A percentile compares a stretch with the other conserved stretches of the same genome.
Conservation (phyloP, 805 yeast species). For the Candida ortonii region DNA sequence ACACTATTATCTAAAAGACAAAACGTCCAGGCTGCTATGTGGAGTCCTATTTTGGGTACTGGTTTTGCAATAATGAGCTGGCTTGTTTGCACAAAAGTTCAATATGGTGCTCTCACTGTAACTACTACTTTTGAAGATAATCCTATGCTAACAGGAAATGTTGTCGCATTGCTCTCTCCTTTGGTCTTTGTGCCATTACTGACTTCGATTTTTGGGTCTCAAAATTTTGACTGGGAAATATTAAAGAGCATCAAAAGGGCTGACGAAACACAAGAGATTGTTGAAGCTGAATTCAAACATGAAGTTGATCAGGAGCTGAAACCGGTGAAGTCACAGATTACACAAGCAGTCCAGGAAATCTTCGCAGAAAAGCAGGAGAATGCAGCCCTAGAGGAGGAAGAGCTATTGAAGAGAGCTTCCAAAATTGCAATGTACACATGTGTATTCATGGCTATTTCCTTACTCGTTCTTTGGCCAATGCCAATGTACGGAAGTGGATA, state of each 20-base stretch:
- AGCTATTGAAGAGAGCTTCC: slow-evolving; percentile 51
- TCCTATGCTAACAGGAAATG: slow-evolving; percentile 87
- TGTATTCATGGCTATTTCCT: slow-evolving; percentile 54
- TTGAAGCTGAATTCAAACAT: slow-evolving; percentile 29
- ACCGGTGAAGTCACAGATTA: slow-evolving; percentile 31
- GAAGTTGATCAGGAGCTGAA: slow-evolving; percentile 29
- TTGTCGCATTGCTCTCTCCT: slow-evolving; percentile 78
- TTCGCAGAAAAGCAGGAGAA: slow-evolving; percentile 16
- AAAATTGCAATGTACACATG: slow-evolving; percentile 62
- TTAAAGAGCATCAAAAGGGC: slow-evolving; percentile 62
- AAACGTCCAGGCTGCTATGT: slow-evolving; percentile 65
- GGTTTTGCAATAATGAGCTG: slow-evolving; percentile 69
- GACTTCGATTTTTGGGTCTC: slow-evolving; percentile 62
- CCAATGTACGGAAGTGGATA: slow-evolving; percentile 86
- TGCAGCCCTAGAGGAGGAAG: slow-evolving; percentile 48
- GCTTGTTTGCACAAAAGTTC: slow-evolving; percentile 48
- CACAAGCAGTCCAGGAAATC: slow-evolving; percentile 27
- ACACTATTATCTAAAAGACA: slow-evolving; percentile 63
- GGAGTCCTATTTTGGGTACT: slow-evolving; percentile 79
- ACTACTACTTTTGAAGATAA: slow-evolving; percentile 70
- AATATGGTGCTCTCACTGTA: slow-evolving; percentile 44
- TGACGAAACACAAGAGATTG: slow-evolving; percentile 67
- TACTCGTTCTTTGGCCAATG: slow-evolving; percentile 86
- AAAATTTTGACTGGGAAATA: slow-evolving; percentile 68
- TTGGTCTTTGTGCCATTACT: slow-evolving; percentile 61